A percentile compares a stretch with the other conserved stretches of the same genome.
Conservation (phyloP, 495 filamentous ascomycete species). For the Venustampulla echinocandica region DNA sequence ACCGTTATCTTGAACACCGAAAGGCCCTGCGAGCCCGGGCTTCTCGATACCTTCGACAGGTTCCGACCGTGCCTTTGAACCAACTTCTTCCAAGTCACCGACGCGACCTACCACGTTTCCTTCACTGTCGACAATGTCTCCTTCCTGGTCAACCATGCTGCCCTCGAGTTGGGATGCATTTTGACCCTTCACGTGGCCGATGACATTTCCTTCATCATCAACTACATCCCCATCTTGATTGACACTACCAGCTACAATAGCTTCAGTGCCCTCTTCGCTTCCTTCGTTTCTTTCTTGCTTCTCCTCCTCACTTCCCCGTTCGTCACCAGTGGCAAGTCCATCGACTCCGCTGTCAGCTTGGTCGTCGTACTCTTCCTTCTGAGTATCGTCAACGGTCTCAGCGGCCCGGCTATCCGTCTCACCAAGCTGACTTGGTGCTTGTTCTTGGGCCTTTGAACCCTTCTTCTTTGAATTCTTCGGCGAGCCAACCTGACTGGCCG, state of each 20-base stretch:
- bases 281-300: conserved; percentile 8
- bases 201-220: conserved; percentile 55
- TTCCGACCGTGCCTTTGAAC: conserved; percentile 13
- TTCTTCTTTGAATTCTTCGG: neutral
- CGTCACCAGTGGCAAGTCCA: conserved; percentile 11
- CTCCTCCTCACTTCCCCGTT: conserved; percentile 16
- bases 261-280: conserved; percentile 14
- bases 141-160: conserved; percentile 71
- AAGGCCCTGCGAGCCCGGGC: conserved; percentile 26
- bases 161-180: conserved; percentile 28
- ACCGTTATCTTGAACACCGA: conserved; percentile 45
- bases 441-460: conserved; percentile 5
- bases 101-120: conserved; percentile 72
- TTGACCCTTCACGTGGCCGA: conserved; percentile 53
- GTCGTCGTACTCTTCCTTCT: conserved; percentile 4
- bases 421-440: neutral
- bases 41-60: conserved; percentile 3
- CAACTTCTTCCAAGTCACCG: conserved; percentile 32
- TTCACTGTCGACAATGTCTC: conserved; percentile 70
- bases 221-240: conserved; percentile 76
- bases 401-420: conserved; percentile 2
- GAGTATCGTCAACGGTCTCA: neutral
- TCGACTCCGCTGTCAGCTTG: conserved; percentile 1
- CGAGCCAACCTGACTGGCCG: neutral
- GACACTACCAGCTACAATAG: conserved; percentile 29